These are phyloP conservation scores for Penstemon eatonii DNA, from an alignment of 257 asterid species.

Conservation along the genomic window DNA sequence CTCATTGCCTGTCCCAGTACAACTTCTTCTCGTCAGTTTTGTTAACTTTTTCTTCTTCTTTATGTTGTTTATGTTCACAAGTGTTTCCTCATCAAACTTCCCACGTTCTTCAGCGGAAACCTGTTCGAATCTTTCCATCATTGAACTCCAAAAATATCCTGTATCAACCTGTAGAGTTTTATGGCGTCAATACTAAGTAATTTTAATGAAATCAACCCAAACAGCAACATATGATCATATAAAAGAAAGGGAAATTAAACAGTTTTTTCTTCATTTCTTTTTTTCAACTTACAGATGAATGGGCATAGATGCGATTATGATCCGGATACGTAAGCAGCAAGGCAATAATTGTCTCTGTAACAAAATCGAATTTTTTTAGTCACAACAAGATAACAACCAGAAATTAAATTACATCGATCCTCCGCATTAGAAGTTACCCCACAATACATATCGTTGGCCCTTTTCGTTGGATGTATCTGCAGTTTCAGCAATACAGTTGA, in stretches of 20 bases:
- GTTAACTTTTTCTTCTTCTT: slow-evolving; percentile 58
- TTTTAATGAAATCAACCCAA: not conserved
- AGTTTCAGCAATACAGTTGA: slow-evolving; percentile 81
- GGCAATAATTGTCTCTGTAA: slow-evolving; percentile 92
- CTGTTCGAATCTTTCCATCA: slow-evolving; percentile 68
- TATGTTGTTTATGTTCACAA: slow-evolving; percentile 81
- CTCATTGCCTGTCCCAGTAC: slow-evolving; percentile 70
- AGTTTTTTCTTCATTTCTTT: not conserved
- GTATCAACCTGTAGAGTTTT: slow-evolving; percentile 66
- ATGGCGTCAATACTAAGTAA: slow-evolving; percentile 24
- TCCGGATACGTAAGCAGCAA: slow-evolving; percentile 97
- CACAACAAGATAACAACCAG: too few species aligned
- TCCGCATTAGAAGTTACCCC: slow-evolving; percentile 49
- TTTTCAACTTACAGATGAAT: slow-evolving; percentile 73
- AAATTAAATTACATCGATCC: not conserved
- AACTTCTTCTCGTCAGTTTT: slow-evolving; percentile 40
- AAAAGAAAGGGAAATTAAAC: not conserved
- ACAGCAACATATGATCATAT: not conserved
- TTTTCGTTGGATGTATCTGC: slow-evolving; percentile 89
- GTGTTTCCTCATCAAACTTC: slow-evolving; percentile 96
- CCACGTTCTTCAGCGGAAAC: slow-evolving; percentile 95
- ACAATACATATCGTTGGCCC: slow-evolving; percentile 87
- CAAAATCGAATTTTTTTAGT: not conserved
- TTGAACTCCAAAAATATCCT: slow-evolving; percentile 58
- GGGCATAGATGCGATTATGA: slow-evolving; percentile 77